Conservation (phyloP, 176 grass and related monocot genomes). For the Eleusine indica region DNA sequence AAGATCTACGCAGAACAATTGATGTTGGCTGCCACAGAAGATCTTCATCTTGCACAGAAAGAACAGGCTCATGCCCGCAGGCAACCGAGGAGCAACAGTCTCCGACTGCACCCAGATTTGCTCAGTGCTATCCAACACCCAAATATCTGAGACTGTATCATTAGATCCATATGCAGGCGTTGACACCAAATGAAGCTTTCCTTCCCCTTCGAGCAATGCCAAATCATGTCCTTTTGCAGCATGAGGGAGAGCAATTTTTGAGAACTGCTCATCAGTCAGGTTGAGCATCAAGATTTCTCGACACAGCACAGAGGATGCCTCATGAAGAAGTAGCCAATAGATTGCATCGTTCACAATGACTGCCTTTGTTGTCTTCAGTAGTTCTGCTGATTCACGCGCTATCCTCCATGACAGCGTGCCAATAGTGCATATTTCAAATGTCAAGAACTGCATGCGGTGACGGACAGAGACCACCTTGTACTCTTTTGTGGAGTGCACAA, state of each 20-base stretch:
- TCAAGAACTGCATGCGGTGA: constrained; percentile 39
- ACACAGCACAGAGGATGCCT: constrained; percentile 23
- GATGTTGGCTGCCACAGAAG: constrained; percentile 40
- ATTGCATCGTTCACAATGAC: constrained; percentile 43
- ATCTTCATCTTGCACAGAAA: constrained; percentile 49
- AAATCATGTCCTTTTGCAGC: constrained; percentile 39
- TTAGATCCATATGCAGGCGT: constrained; percentile 27
- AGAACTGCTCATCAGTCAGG: constrained; percentile 43
- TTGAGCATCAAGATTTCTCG: constrained; percentile 40
- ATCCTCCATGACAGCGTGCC: constrained; percentile 39
- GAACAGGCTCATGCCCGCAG: constrained; percentile 31
- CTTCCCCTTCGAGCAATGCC: constrained; percentile 43
- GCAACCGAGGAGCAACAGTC: background rate
- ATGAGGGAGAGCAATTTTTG: constrained; percentile 29
- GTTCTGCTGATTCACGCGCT: constrained; percentile 28
- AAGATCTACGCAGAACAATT: constrained; percentile 43
- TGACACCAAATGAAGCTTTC: constrained; percentile 47
- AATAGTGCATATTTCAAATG: constrained; percentile 53
- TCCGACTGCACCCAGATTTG: constrained; percentile 36
- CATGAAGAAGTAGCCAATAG: constrained; percentile 51
- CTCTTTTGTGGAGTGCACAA: constrained; percentile 43
- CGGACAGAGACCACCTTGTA: constrained; percentile 53
- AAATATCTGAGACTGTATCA: constrained; percentile 38
- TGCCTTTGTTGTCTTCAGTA: constrained; percentile 44
- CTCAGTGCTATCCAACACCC: constrained; percentile 16